Percentiles rank a stretch among this genome's conserved stretches.
phyloP scores from a whole-genome alignment of 148 eudicot genomes.

The Rhododendron griersonianum region DNA sequence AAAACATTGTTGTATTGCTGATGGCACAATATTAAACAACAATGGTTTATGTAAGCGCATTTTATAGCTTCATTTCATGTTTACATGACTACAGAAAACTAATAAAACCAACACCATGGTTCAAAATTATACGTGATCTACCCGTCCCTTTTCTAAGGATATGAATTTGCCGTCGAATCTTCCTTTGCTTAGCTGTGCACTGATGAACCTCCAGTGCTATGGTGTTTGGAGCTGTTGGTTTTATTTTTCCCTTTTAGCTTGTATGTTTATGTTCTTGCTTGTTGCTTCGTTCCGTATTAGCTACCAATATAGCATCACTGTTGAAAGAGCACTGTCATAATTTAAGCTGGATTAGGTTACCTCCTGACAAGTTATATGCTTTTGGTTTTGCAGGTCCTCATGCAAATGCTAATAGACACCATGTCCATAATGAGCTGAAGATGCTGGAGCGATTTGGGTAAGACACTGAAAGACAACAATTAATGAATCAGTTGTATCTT shows the following conservation, averaged over 20 bases:
- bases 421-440: slow-evolving; percentile 77
- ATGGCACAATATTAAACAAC: not conserved
- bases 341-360: not conserved
- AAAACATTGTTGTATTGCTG: not conserved
- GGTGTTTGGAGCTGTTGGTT: not conserved
- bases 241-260: not conserved
- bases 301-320: not conserved
- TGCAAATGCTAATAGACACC: slow-evolving; percentile 63
- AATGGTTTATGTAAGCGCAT: not conserved
- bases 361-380: not conserved
- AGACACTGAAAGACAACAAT: not conserved
- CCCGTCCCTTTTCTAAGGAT: not conserved
- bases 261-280: not conserved
- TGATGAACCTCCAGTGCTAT: not conserved
- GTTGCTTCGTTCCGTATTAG: not conserved
- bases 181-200: not conserved
- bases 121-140: not conserved
- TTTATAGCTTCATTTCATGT: not conserved
- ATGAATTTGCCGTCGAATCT: not conserved
- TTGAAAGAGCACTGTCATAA: not conserved
- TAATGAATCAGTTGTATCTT: not conserved
- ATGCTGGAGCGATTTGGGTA: slow-evolving; percentile 97
- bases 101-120: not conserved
- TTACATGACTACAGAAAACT: not conserved
- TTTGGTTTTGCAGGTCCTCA: slow-evolving; percentile 73